Conservation (phyloP, 305 asterid genomes). For the Fraxinus floribunda region DNA sequence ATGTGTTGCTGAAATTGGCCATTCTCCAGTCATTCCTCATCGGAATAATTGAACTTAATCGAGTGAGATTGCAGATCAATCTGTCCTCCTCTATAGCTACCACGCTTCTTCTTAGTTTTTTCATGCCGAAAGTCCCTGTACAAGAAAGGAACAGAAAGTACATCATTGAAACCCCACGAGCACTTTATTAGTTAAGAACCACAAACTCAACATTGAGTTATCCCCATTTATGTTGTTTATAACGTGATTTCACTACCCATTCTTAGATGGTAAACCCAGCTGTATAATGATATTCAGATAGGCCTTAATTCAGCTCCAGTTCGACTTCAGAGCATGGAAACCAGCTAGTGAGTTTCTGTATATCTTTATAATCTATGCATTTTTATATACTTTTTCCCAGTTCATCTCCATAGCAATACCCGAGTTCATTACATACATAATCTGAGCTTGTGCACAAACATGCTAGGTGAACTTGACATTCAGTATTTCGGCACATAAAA, state of each 20-base stretch:
- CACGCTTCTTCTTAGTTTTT: constrained; percentile 88
- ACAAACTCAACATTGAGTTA: not conserved
- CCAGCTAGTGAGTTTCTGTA: constrained; percentile 3
- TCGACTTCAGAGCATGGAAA: not conserved
- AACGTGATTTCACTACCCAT: not conserved
- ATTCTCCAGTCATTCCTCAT: constrained; percentile 24
- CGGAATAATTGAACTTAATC: constrained; percentile 72
- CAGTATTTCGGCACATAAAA: not conserved
- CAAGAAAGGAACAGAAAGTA: not conserved
- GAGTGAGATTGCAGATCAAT: constrained; percentile 84
- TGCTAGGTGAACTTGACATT: not conserved
- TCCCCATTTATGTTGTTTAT: not conserved
- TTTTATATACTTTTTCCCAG: not conserved
- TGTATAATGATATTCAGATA: not conserved
- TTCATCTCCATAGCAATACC: not conserved
- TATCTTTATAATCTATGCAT: constrained; percentile 1
- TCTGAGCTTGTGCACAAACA: not conserved
- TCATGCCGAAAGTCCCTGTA: constrained; percentile 62
- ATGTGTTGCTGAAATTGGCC: constrained; percentile 6
- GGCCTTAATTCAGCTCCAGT: not conserved
- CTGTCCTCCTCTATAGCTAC: constrained; percentile 88
- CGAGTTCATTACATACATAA: not conserved
- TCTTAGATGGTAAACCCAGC: not conserved
- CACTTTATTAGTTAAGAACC: not conserved
- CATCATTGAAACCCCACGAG: not conserved